Conservation (phyloP, 2,329 filamentous ascomycete genomes). For the Botrytis hyacinthi region DNA sequence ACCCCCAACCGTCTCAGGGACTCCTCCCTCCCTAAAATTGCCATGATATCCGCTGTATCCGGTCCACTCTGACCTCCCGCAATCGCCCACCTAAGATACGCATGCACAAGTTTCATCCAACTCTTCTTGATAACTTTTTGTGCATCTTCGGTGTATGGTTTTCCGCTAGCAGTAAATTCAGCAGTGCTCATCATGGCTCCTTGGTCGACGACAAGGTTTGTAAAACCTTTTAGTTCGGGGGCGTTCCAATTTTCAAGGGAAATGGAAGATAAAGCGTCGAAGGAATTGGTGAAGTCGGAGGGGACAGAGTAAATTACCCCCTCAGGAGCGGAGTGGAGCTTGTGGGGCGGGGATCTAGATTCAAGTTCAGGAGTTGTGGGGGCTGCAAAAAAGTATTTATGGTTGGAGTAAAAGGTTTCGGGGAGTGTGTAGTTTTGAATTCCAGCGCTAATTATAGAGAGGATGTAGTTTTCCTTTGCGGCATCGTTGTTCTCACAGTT, state of each 20-base stretch:
- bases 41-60: constrained; percentile 52
- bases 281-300: constrained; percentile 18
- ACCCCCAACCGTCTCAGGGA: constrained; percentile 42
- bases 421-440: constrained; percentile 57
- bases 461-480: constrained; percentile 48
- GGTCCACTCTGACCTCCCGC: constrained; percentile 53
- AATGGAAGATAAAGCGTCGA: constrained; percentile 24
- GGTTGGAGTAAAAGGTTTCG: constrained; percentile 53
- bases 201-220: constrained; percentile 11
- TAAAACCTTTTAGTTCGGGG: constrained; percentile 15
- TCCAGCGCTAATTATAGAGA: constrained; percentile 49
- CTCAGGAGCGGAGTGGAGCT: constrained; percentile 26
- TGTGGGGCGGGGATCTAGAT: constrained; percentile 23
- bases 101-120: constrained; percentile 49
- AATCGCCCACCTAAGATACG: constrained; percentile 57
- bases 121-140: constrained; percentile 27
- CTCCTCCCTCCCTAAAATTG: constrained; percentile 53
- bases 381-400: constrained; percentile 56
- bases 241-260: constrained; percentile 27
- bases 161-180: constrained; percentile 1
- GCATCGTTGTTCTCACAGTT: constrained; percentile 35
- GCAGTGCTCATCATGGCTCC: constrained; percentile 14
- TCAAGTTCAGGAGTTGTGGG: constrained; percentile 29
- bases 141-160: neutral
- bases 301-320: constrained; percentile 3